Evolutionary conservation across 2,329 filamentous ascomycete genomes (phyloP).

Genomic region (Fusarium nisikadoi): DNA sequence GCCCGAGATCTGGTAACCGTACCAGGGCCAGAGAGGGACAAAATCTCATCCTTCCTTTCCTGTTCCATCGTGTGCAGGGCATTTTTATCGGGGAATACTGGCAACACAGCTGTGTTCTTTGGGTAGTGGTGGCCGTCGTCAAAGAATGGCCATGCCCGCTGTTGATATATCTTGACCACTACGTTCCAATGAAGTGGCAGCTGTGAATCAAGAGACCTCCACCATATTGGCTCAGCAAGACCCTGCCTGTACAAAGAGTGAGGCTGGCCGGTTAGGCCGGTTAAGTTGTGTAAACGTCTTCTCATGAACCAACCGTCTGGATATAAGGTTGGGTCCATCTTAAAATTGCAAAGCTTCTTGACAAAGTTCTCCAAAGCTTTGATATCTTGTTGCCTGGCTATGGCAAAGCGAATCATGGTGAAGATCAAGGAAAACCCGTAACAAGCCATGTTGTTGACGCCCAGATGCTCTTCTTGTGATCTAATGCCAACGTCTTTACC

Average conservation of each 20-base stretch:
- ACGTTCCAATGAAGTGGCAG: too few relatives aligned
- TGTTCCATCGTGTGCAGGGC: not conserved
- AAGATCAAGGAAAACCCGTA: not conserved
- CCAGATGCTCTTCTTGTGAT: not conserved
- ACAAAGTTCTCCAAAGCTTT: not conserved
- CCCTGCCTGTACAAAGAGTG: too few relatives aligned
- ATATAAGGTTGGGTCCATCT: too few relatives aligned
- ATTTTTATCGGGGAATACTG: not conserved
- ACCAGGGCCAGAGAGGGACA: rapidly evolving
- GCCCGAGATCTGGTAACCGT: not conserved
- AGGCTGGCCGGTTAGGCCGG: too few relatives aligned
- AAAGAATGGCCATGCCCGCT: conserved; percentile 24
- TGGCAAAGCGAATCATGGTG: not conserved
- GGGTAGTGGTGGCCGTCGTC: conserved; percentile 15
- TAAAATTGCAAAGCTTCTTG: not conserved
- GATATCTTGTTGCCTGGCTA: not conserved
- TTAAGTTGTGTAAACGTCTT: too few relatives aligned
- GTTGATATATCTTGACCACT: conserved; percentile 3
- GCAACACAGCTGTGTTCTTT: not conserved
- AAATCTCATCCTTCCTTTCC: rapidly evolving
- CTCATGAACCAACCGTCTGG: too few relatives aligned
- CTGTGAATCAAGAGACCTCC: too few relatives aligned
- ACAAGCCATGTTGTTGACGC: not conserved
- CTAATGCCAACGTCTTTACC: not conserved
- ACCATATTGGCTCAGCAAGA: too few relatives aligned